Evolutionary conservation across 768 basidiomycete species (phyloP).

Genomic region (Boletus rubescentipes): DNA sequence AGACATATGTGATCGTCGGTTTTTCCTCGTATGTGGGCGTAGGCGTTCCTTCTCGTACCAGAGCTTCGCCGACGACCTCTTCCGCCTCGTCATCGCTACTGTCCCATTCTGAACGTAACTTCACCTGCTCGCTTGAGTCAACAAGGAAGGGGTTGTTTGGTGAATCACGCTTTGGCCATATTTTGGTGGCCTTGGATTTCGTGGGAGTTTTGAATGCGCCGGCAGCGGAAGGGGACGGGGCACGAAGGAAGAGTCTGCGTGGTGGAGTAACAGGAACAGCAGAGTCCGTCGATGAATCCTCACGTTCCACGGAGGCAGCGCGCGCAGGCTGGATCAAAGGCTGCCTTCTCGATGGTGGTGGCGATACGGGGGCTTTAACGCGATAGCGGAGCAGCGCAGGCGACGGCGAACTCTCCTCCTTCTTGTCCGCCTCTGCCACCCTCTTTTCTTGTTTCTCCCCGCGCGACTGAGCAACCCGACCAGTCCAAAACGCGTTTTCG

Average conservation of each 20-base stretch:
- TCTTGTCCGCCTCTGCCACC: slow-evolving; percentile 5
- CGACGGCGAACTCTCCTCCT: slow-evolving; percentile 31
- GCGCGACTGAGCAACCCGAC: slow-evolving; percentile 17
- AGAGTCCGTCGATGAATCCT: slow-evolving; percentile 7
- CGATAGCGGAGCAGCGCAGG: slow-evolving; percentile 35
- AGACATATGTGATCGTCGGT: slow-evolving; percentile 68
- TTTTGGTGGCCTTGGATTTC: slow-evolving; percentile 37
- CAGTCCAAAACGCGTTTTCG: slow-evolving; percentile 36
- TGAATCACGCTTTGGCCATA: slow-evolving; percentile 52
- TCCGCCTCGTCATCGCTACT: slow-evolving; percentile 38
- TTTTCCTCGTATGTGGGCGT: slow-evolving; percentile 46
- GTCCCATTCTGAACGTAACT: slow-evolving; percentile 27
- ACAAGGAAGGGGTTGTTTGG: slow-evolving; percentile 72
- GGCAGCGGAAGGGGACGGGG: slow-evolving; percentile 15
- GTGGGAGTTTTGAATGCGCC: slow-evolving; percentile 38
- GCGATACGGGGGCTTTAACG: slow-evolving; percentile 53
- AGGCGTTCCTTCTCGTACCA: slow-evolving; percentile 39
- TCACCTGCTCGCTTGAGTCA: slow-evolving; percentile 28
- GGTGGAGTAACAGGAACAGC: slow-evolving; percentile 27
- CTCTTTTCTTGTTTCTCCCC: slow-evolving; percentile 7
- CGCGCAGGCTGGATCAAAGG: slow-evolving; percentile 28
- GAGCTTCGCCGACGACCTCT: slow-evolving; percentile 33
- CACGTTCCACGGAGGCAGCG: slow-evolving; percentile 25
- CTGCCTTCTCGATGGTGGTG: slow-evolving; percentile 63
- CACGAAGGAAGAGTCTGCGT: slow-evolving; percentile 22